Percentiles rank a stretch among this genome's conserved stretches.
These are phyloP conservation scores for Zygosaccharomyces sapae DNA, from an alignment of 1,139 yeast species.

Conservation along the genomic window DNA sequence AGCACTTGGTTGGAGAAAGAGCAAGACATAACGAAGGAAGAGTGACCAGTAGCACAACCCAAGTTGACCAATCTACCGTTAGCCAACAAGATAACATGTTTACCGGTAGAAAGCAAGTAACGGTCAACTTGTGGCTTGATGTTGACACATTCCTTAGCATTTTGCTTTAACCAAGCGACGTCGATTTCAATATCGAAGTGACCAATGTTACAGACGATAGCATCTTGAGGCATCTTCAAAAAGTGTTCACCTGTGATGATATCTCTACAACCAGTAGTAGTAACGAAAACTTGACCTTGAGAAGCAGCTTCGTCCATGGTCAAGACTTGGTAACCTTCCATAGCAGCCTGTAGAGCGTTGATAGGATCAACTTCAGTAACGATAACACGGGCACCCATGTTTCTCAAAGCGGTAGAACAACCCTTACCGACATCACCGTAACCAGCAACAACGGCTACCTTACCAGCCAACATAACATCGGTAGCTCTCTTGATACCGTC, in stretches of 20 bases:
- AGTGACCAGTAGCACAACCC: constrained; percentile 99
- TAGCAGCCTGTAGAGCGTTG: constrained; percentile 99
- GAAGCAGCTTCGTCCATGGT: constrained; percentile 94
- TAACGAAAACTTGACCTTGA: constrained; percentile 95
- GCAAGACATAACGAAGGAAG: constrained; percentile 99
- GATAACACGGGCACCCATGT: constrained; percentile 99
- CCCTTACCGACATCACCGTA: constrained; percentile 99
- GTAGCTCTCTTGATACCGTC: constrained; percentile 99
- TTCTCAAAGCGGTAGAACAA: constrained; percentile 98
- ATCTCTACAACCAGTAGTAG: constrained; percentile 99
- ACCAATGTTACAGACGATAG: constrained; percentile 99
- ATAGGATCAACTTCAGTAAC: constrained; percentile 98
- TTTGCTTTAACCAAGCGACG: constrained; percentile 95
- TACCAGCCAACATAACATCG: constrained; percentile 99
- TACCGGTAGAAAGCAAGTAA: constrained; percentile 84
- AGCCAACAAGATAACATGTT: constrained; percentile 93
- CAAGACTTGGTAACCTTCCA: constrained; percentile 96
- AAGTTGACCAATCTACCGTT: constrained; percentile 99
- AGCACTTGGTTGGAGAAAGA: constrained; percentile 99
- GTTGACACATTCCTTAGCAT: constrained; percentile 87
- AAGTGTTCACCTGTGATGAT: constrained; percentile 90
- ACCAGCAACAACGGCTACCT: constrained; percentile 98
- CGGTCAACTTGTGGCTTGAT: constrained; percentile 99
- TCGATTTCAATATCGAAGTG: constrained; percentile 99
- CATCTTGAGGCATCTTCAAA: constrained; percentile 95